phyloP scores from a whole-genome alignment of 139 green algal species.

The Coelastrella sp. region DNA sequence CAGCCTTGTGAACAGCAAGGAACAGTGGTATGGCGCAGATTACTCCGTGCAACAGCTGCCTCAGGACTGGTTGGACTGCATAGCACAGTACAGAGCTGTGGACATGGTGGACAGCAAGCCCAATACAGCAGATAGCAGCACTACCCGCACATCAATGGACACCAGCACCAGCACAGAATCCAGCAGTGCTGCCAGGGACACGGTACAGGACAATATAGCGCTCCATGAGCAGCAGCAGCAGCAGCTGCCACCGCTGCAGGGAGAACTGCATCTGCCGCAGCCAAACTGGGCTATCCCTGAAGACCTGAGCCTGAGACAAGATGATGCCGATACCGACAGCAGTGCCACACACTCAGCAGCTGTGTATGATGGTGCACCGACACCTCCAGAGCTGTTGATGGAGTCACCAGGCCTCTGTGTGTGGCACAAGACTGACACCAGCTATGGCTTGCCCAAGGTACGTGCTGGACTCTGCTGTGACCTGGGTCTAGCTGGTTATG shows the following conservation, averaged over 20 bases:
- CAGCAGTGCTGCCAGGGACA: not conserved
- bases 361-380: not conserved
- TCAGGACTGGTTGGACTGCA: constrained; percentile 2
- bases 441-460: constrained; percentile 63
- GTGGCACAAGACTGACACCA: constrained; percentile 60
- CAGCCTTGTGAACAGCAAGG: constrained; percentile 11
- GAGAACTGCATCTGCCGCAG: constrained; percentile 42
- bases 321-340: not conserved
- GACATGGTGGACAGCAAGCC: not conserved
- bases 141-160: too few relatives aligned
- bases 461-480: too few relatives aligned
- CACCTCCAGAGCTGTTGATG: constrained; percentile 2
- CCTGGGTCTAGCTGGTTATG: too few relatives aligned
- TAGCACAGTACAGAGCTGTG: not conserved
- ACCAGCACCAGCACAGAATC: constrained; percentile 8
- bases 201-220: not conserved
- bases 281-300: constrained; percentile 48
- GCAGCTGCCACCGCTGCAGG: not conserved
- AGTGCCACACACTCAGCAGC: not conserved
- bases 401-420: constrained; percentile 28
- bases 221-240: not conserved
- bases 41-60: constrained; percentile 54
- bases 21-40: constrained; percentile 64
- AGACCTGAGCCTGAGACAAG: constrained; percentile 14
- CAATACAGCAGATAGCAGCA: too few relatives aligned